These are phyloP conservation scores for Pseudogymnoascus sp. DNA, from an alignment of 2,329 filamentous ascomycete species.

Conservation along the genomic window DNA sequence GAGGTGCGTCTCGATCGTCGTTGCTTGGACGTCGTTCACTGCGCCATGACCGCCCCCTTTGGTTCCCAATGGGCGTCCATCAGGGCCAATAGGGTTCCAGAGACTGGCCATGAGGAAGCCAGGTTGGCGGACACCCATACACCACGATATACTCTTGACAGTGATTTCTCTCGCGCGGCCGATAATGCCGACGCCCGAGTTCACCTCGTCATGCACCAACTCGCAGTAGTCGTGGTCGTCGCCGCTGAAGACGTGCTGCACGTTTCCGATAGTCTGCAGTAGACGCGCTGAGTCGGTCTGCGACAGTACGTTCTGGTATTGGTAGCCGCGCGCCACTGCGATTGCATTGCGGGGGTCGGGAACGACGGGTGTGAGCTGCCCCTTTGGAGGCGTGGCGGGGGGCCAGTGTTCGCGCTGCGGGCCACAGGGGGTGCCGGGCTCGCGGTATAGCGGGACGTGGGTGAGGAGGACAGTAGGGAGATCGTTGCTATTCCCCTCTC, in stretches of 20 bases:
- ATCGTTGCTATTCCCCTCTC: slow-evolving; percentile 43
- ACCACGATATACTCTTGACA: slow-evolving; percentile 91
- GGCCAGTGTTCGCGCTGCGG: slow-evolving; percentile 78
- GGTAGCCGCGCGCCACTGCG: slow-evolving; percentile 70
- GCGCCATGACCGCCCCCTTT: slow-evolving; percentile 22
- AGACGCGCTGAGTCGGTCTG: slow-evolving; percentile 68
- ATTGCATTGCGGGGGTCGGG: slow-evolving; percentile 73
- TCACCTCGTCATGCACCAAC: slow-evolving; percentile 61
- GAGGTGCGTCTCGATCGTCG: slow-evolving; percentile 77
- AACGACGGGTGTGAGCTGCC: slow-evolving; percentile 44
- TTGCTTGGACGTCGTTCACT: slow-evolving; percentile 32
- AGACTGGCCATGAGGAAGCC: slow-evolving; percentile 84
- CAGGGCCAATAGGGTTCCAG: slow-evolving; percentile 77
- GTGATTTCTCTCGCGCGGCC: slow-evolving; percentile 71
- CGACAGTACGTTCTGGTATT: slow-evolving; percentile 91
- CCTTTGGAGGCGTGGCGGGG: slow-evolving; percentile 54
- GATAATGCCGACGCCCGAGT: slow-evolving; percentile 42
- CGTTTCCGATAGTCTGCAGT: slow-evolving; percentile 69
- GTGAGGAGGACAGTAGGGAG: slow-evolving; percentile 84
- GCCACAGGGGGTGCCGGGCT: slow-evolving; percentile 77
- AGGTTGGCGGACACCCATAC: slow-evolving; percentile 84
- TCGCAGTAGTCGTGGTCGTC: slow-evolving; percentile 99
- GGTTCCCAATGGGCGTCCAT: slow-evolving; percentile 39
- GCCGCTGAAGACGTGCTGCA: slow-evolving; percentile 82
- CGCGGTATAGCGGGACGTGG: slow-evolving; percentile 83